Evolutionary conservation across 1,139 yeast species (phyloP), one percentile per base, ranked within the genome.

Genomic region (Diutina rugosa): DNA sequence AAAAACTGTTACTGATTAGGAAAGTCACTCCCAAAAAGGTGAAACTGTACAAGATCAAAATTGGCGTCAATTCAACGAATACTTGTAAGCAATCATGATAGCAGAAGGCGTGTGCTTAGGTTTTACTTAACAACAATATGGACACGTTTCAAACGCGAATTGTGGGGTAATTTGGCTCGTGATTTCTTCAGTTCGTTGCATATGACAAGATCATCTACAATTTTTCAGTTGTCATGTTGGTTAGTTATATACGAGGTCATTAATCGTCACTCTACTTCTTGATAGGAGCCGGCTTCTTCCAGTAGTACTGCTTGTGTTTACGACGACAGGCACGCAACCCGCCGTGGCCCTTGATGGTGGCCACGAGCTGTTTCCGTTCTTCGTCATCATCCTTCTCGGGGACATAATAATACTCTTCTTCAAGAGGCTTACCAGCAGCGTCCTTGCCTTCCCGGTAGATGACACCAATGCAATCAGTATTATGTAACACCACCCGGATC

Each of bases 391-490:
- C 99, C 56, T 84, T 79, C 63, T 90, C 97, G 4, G 91, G 85
- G 60, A 87, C 83, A 65, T 93, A 93, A 68, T 90, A 93, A 66
- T 89, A 93, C 68, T 93, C 97, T 65, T 90, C 96, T 62, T 91
- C 97, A 61, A 93, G 75, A 5, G 90, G 90, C 68, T 90, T 89
- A 14, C 98, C 98, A 2, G 97, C 96, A 4, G 98, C 97, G 70
- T 93, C 98, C 68, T 90, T 91, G 56, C 98, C 98, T 59, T 80
- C 78, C 68, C 98, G 85, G 63, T 83, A 80, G 60, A 93, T 90
- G 10, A 87, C 85, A 14, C 98, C 98, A 57, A 91, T 79, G 63
- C 95, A 85, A 7, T 67, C 63, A 46, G 81, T 72, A 56, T 72
- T 68, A 58, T 76, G 72, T 58, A 78, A 73, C 28, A 86, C 71